Evolutionary conservation across 2,329 filamentous ascomycete species (phyloP).

Genomic region (Calonectria pseudoturangicola): DNA sequence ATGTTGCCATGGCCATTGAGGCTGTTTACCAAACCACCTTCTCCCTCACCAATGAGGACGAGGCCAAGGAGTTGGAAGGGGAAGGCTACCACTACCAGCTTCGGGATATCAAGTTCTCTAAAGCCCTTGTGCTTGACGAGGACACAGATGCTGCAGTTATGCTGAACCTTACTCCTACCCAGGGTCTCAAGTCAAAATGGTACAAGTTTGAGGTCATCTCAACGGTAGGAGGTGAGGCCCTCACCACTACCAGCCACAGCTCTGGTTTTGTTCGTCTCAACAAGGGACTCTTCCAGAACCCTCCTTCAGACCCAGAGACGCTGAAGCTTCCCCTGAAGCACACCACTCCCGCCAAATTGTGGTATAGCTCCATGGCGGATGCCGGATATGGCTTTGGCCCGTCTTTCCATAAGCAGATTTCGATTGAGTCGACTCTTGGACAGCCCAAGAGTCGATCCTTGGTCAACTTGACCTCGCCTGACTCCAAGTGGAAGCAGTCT

Average conservation of each 20-base stretch:
- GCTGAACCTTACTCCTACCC: slow-evolving; percentile 27
- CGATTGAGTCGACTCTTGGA: slow-evolving; percentile 31
- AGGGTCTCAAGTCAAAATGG: slow-evolving; percentile 26
- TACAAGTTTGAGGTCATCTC: slow-evolving; percentile 34
- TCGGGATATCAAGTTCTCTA: slow-evolving; percentile 34
- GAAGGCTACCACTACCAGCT: slow-evolving; percentile 29
- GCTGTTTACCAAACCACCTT: slow-evolving; percentile 57
- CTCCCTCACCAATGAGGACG: slow-evolving; percentile 15
- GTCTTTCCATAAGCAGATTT: slow-evolving; percentile 35
- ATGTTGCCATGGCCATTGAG: slow-evolving; percentile 63
- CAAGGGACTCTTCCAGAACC: slow-evolving; percentile 18
- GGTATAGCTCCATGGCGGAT: slow-evolving; percentile 38
- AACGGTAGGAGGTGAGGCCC: slow-evolving; percentile 9
- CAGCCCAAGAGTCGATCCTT: slow-evolving; percentile 21
- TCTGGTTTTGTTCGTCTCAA: slow-evolving; percentile 33
- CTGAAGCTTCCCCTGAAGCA: slow-evolving; percentile 27
- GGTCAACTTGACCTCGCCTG: slow-evolving; percentile 23
- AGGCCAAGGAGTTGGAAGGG: neutral
- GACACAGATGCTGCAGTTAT: slow-evolving; percentile 22
- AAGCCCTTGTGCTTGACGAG: slow-evolving; percentile 36
- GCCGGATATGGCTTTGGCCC: slow-evolving; percentile 39
- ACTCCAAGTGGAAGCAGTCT: slow-evolving; percentile 33
- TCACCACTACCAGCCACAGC: slow-evolving; percentile 26
- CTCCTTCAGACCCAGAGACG: neutral
- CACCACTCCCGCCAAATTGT: slow-evolving; percentile 27